Percentiles rank a stretch among this genome's conserved stretches.
Conservation (phyloP, 169 alveolate species). For the Fabrea salina region DNA sequence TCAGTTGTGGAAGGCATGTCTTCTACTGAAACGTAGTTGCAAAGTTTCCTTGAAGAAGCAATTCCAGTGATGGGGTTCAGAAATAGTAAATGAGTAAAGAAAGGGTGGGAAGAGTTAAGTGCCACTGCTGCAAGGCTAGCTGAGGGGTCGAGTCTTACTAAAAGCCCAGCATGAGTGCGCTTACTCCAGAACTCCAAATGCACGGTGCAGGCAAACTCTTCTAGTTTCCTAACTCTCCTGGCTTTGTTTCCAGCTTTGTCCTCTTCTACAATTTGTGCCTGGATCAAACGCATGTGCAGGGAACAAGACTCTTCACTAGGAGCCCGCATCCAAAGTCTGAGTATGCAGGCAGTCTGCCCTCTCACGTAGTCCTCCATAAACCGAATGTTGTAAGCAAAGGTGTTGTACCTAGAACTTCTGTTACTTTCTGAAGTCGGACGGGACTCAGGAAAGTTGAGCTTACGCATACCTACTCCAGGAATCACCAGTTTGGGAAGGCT, state of each 20-base stretch:
- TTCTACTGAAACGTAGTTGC: constrained; percentile 18
- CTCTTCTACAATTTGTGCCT: background rate
- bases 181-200: constrained; percentile 18
- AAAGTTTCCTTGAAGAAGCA: background rate
- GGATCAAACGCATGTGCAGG: background rate
- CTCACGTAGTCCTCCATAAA: background rate
- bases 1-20: constrained; percentile 18
- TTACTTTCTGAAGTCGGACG: background rate
- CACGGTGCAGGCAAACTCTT: constrained; percentile 2
- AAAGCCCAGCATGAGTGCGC: background rate
- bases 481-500: background rate
- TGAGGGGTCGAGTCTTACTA: background rate
- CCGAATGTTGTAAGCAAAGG: background rate
- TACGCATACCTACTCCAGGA: background rate
- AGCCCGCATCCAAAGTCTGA: background rate
- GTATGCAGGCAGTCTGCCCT: background rate
- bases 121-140: background rate
- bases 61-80: constrained; percentile 2
- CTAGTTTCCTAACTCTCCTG: background rate
- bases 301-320: constrained; percentile 5
- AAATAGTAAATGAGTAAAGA: background rate
- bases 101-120: constrained; percentile 25
- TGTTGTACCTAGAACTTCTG: background rate
- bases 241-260: background rate
- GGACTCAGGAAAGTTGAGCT: background rate